Evolutionary conservation across 371 early-diverging fungal species (phyloP), one percentile per base, ranked within the genome.

Genomic region (Parasitella parasitica): DNA sequence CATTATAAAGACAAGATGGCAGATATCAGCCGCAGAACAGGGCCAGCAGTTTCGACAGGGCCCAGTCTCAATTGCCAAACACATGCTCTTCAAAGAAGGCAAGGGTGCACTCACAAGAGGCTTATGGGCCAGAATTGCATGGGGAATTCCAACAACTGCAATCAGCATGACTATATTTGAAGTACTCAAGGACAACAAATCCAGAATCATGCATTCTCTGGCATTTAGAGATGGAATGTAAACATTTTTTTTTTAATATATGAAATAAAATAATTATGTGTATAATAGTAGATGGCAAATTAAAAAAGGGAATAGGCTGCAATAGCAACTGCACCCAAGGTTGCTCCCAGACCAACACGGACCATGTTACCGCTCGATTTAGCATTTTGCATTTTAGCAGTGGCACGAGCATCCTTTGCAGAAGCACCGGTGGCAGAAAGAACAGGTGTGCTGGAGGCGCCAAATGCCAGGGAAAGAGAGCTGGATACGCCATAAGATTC

Each of bases 1-100:
- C 65, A 85, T 92, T n/a, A 83, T 93, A 38, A 92, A 92, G 64
- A 94, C 95, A 26, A 81, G 93, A 5, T 87, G 89, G 81, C 95
- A 94, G 62, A 77, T 89, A 13, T 81, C 85, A 3, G 72, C 70
- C 2, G 65, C 72, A 16, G 75, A 81, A 12, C 69, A 76, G 38
- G 76, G 77, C 16, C 53, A 61, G 26, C 39, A 46, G 20, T 73
- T 60, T 68, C 77, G 65, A 46, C 56, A 49, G 27, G 66, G 75
- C 2, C 73, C 74, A 3, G 5, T 70, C 4, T 54, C 56, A 4
- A 85, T 91, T 22, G 80, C 82, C 0, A 63, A 64, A 24, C 71
- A 84, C 2, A 84, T 92, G 86, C 83, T 86, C 61, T 36, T 57
- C 20, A 59, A 82, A 7, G 90, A 90, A 59, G 93, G 93, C 0